A percentile compares a stretch with the other conserved stretches of the same genome.
phyloP scores from a whole-genome alignment of 768 basidiomycete species.

The Leucosporidium yakuticum region DNA sequence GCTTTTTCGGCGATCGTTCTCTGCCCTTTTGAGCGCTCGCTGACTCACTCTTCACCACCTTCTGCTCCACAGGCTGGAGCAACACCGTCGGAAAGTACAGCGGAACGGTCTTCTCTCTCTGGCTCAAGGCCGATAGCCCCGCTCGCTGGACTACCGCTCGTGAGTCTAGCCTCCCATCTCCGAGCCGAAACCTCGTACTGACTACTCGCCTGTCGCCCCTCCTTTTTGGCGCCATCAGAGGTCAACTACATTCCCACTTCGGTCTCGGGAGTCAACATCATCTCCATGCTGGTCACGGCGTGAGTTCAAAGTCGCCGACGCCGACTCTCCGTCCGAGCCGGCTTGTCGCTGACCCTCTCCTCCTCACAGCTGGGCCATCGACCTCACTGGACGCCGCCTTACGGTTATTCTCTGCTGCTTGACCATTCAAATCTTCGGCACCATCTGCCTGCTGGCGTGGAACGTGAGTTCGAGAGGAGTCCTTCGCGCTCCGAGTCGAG shows the following conservation, averaged over 20 bases:
- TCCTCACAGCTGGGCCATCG: neutral
- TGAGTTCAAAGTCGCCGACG: neutral
- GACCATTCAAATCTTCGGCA: neutral
- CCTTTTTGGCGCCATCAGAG: neutral
- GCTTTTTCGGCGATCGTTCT: neutral
- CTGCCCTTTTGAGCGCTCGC: neutral
- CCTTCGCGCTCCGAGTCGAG: too few relatives aligned
- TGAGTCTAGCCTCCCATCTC: too few relatives aligned
- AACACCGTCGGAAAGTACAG: conserved; percentile 1
- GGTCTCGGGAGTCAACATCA: neutral
- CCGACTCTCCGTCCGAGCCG: neutral
- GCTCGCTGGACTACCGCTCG: too few relatives aligned
- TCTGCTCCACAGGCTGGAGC: neutral
- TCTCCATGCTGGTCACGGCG: neutral
- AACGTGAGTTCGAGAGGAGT: neutral
- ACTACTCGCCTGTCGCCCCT: neutral
- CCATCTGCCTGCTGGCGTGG: neutral
- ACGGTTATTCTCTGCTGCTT: neutral
- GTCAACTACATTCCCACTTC: neutral
- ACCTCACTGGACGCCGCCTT: neutral
- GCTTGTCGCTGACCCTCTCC: neutral
- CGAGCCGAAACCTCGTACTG: neutral
- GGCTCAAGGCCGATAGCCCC: conserved; percentile 1
- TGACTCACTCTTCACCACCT: neutral
- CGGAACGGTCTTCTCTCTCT: conserved; percentile 6